Base-by-base conservation (phyloP, 176 grass and related monocot genomes). In the Pharus latifolius region DNA sequence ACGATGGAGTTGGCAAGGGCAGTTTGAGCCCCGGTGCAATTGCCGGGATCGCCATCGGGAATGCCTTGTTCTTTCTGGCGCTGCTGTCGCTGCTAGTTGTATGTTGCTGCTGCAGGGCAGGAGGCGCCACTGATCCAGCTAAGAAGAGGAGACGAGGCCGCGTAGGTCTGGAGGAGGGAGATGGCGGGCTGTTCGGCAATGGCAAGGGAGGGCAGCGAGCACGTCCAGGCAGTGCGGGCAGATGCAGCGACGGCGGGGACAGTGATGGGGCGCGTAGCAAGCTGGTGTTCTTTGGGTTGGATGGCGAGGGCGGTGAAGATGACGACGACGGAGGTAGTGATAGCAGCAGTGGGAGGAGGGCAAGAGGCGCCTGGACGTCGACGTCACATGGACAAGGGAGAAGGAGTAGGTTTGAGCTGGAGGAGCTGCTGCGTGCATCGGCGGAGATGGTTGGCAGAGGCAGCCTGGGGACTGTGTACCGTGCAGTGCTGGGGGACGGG, bases 361-460 rank as follows among this genome's bases (percentile, higher is more conserved):
- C 8, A 2, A 78, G 30, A 5, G 54, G 11, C 22, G 76, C 11
- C 17, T 44, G 17, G 54, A 26, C 79, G 70, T 16, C 65, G 52
- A 44, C 27, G 17, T 29, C 68, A 29, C 75, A 74, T 15, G 76
- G 28, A 72, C 75, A 51, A 30, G 45, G 18, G 79, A 56, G 64
- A 56, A 70, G 72, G 32, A 81, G 44, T 31, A 65, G 84, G 72
- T 91, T 92, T 67, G 83, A 84, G 74, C 83, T 96, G 37, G 92
- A 96, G 65, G 88, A 96, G 77, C 71, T 96, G 49, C 81, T 92
- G 37, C 83, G 92, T 42, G 92, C 92, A 29, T 96, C 92, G 10
- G 85, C 88, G 7, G 89, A 96, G 82, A 91, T 96, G 80, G 88
- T 96, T 10, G 92, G 92, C 3, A 44, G 90, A 0, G 88, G 88